These are phyloP conservation scores for Claviceps capensis DNA, from an alignment of 2,329 filamentous ascomycete species.

Conservation along the genomic window DNA sequence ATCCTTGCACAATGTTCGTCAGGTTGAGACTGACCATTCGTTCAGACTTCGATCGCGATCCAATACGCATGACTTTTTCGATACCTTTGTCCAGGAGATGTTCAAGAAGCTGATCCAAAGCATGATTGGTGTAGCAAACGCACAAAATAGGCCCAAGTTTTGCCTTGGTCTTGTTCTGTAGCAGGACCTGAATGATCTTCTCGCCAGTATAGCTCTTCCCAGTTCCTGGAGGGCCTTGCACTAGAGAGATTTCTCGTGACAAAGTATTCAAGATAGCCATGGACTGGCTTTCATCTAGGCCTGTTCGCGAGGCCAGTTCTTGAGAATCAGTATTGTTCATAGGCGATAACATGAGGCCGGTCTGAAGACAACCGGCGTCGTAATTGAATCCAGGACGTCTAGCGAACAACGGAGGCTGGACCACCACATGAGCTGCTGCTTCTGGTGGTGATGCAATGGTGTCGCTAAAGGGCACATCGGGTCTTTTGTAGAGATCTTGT, in stretches of 20 bases:
- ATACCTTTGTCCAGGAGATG: constrained; percentile 37
- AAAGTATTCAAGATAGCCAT: constrained; percentile 39
- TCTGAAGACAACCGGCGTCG: constrained; percentile 22
- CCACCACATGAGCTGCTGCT: constrained; percentile 8
- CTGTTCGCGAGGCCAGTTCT: constrained; percentile 20
- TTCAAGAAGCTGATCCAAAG: constrained; percentile 44
- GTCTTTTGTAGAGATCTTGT: constrained; percentile 33
- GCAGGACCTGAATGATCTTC: constrained; percentile 40
- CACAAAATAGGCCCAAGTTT: constrained; percentile 36
- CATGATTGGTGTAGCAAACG: constrained; percentile 37
- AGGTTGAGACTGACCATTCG: constrained; percentile 37
- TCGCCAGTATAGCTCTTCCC: constrained; percentile 52
- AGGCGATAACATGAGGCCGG: constrained; percentile 13
- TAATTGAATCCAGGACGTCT: constrained; percentile 34
- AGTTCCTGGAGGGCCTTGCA: constrained; percentile 59
- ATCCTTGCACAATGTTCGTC: constrained; percentile 17
- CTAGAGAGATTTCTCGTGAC: constrained; percentile 38
- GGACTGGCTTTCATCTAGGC: constrained; percentile 39
- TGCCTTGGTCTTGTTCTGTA: constrained; percentile 26
- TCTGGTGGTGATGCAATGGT: constrained; percentile 24
- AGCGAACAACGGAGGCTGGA: constrained; percentile 38
- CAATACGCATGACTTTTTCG: constrained; percentile 45
- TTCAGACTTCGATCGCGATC: constrained; percentile 42
- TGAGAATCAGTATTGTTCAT: constrained; percentile 8
- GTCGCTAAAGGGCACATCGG: constrained; percentile 34